These are phyloP conservation scores for Phragmites australis DNA, from an alignment of 176 grass and related monocot species.

Conservation along the genomic window DNA sequence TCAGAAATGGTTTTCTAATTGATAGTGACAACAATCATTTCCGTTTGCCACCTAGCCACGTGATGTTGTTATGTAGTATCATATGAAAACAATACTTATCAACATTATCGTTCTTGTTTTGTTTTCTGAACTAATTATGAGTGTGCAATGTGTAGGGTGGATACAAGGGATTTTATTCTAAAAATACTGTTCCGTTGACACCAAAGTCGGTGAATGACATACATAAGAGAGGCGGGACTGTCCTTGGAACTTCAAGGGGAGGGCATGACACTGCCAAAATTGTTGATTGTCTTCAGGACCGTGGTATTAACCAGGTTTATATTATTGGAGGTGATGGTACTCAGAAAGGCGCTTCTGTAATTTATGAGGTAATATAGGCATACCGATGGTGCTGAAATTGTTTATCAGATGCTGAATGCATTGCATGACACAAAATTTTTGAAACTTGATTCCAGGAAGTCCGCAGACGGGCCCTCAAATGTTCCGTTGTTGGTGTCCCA, in stretches of 20 bases:
- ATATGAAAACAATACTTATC: background rate
- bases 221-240: slow-evolving; percentile 92
- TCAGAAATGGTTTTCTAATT: background rate
- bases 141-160: slow-evolving; percentile 67
- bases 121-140: slow-evolving; percentile 27
- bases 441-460: slow-evolving; percentile 76
- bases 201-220: slow-evolving; percentile 82
- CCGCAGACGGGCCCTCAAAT: slow-evolving; percentile 71
- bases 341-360: slow-evolving; percentile 82
- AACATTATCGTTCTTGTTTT: slow-evolving; percentile 19
- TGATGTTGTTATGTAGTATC: background rate
- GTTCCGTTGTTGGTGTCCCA: slow-evolving; percentile 78
- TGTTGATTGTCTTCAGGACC: slow-evolving; percentile 87
- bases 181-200: slow-evolving; percentile 71
- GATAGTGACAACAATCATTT: slow-evolving; percentile 30
- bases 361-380: slow-evolving; percentile 67
- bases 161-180: slow-evolving; percentile 91
- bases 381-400: background rate
- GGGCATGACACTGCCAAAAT: slow-evolving; percentile 90
- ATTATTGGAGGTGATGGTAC: slow-evolving; percentile 96
- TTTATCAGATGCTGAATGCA: background rate
- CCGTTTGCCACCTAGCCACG: background rate
- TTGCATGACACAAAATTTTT: slow-evolving; percentile 5
- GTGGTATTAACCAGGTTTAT: slow-evolving; percentile 93
- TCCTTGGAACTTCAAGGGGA: slow-evolving; percentile 87